phyloP scores from a whole-genome alignment of 2,329 filamentous ascomycete genomes.

The Aspergillus tubingensis region DNA sequence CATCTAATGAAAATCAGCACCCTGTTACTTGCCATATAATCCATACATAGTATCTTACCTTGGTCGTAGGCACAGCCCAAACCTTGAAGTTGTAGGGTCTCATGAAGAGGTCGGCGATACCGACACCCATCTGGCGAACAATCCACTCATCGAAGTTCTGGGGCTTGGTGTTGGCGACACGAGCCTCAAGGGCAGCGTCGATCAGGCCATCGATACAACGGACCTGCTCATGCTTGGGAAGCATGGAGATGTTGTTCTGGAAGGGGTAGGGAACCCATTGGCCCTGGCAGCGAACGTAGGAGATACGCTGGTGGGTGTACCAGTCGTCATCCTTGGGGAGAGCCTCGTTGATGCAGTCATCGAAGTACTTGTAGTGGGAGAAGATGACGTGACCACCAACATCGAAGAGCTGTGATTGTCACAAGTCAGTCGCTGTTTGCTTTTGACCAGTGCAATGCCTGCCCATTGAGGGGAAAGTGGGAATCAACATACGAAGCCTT shows the following conservation, averaged over 20 bases:
- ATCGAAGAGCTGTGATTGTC: conserved; percentile 77
- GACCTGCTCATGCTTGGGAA: conserved; percentile 96
- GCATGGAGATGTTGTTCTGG: conserved; percentile 99
- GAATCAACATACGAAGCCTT: conserved; percentile 82
- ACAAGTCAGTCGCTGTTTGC: conserved; percentile 15
- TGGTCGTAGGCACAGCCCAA: conserved; percentile 96
- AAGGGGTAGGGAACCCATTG: conserved; percentile 99
- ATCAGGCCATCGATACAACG: conserved; percentile 94
- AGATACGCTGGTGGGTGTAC: conserved; percentile 98
- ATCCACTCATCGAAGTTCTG: conserved; percentile 99
- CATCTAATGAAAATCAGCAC: conserved; percentile 64
- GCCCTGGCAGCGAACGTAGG: conserved; percentile 95
- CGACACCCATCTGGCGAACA: conserved; percentile 82
- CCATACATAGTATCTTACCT: conserved; percentile 59
- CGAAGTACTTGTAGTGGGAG: conserved; percentile 99
- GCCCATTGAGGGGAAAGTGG: neutral
- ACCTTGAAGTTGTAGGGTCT: conserved; percentile 99
- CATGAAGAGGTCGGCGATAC: conserved; percentile 96
- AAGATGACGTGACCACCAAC: conserved; percentile 98
- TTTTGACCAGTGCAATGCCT: neutral
- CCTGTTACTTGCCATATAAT: neutral
- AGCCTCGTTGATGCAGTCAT: conserved; percentile 97
- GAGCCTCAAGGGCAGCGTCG: conserved; percentile 83
- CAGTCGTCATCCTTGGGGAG: conserved; percentile 92
- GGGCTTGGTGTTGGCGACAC: conserved; percentile 86